These are phyloP conservation scores for Sugiyamaella floridensis DNA, from an alignment of 805 yeast species.

Conservation along the genomic window DNA sequence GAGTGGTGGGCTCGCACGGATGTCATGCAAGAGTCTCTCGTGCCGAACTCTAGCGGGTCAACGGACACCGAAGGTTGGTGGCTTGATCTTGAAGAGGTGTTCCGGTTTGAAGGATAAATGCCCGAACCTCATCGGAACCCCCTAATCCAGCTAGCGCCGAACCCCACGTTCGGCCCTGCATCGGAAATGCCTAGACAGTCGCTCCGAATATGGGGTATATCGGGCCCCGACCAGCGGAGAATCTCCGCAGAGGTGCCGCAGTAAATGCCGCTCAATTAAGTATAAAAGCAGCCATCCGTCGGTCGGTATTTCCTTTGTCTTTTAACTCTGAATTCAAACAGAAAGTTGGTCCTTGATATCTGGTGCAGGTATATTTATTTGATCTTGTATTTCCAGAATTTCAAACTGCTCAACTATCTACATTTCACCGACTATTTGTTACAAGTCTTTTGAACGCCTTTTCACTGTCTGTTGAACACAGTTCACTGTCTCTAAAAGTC, in stretches of 20 bases:
- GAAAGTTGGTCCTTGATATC: too few species aligned
- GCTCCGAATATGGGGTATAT: neutral
- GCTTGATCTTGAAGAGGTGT: conserved; percentile 34
- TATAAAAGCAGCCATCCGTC: too few species aligned
- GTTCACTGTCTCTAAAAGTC: too few species aligned
- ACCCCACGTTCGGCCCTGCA: neutral
- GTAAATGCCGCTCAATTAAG: neutral
- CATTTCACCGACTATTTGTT: too few species aligned
- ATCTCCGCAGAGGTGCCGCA: neutral
- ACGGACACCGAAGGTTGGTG: conserved; percentile 38
- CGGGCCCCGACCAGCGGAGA: neutral
- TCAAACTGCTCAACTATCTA: too few species aligned
- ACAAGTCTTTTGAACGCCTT: too few species aligned
- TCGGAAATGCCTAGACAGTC: neutral
- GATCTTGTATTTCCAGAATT: too few species aligned
- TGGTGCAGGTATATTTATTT: too few species aligned
- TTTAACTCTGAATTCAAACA: too few species aligned
- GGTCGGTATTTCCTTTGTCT: too few species aligned
- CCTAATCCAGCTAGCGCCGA: neutral
- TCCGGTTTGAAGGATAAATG: conserved; percentile 29
- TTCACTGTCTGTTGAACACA: too few species aligned
- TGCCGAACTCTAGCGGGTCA: conserved; percentile 34
- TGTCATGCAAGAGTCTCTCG: conserved; percentile 35
- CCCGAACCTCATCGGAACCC: neutral
- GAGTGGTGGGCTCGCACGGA: conserved; percentile 40